Percentiles rank a stretch among this genome's conserved stretches.
Evolutionary conservation across 1,284 basidiomycete genomes (phyloP).

Genomic region (Malassezia psittaci): DNA sequence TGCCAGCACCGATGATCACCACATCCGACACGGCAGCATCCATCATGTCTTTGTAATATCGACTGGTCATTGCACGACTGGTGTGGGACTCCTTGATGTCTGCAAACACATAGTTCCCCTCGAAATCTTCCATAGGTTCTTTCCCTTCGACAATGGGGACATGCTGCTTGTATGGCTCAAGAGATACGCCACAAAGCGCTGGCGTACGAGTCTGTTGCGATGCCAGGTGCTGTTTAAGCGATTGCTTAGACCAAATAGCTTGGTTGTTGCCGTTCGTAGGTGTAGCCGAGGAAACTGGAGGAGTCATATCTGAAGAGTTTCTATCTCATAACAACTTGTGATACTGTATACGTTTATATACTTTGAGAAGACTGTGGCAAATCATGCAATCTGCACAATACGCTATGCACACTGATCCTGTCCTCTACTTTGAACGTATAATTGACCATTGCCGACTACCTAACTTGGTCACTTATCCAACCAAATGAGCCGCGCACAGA

Average conservation of each 20-base stretch:
- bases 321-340: no score
- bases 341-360: no score
- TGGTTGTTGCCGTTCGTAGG: neutral
- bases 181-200: conserved; percentile 2
- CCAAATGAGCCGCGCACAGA: no score
- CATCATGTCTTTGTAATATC: conserved; percentile 43
- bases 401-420: no score
- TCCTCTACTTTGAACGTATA: no score
- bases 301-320: conserved; percentile 22
- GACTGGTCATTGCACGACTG: conserved; percentile 36
- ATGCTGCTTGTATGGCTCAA: conserved; percentile 20
- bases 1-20: conserved; percentile 69
- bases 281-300: conserved; percentile 29
- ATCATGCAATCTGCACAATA: no score
- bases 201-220: conserved; percentile 14
- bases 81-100: conserved; percentile 43
- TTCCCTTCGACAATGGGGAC: conserved; percentile 33
- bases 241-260: conserved; percentile 8
- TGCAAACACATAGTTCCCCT: conserved; percentile 39
- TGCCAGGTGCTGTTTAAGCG: conserved; percentile 20
- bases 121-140: conserved; percentile 39
- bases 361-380: no score
- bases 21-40: conserved; percentile 60
- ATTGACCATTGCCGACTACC: no score
- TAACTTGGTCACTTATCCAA: no score